These are phyloP conservation scores for Penicillium cinerascens DNA, from an alignment of 495 filamentous ascomycete species.

Conservation along the genomic window DNA sequence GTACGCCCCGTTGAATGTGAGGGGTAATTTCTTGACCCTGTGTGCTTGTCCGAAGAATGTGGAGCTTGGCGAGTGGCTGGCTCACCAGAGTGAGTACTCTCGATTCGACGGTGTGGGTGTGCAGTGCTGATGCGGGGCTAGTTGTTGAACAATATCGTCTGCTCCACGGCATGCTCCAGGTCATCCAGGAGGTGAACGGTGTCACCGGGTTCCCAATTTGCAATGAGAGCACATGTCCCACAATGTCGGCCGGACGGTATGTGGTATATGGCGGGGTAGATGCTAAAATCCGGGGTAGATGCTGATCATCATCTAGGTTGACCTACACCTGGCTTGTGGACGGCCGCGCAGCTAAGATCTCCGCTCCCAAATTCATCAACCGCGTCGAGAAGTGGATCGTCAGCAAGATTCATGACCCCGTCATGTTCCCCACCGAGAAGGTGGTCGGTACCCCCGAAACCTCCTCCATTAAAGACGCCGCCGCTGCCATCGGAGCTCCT, in stretches of 20 bases:
- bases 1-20: slow-evolving; percentile 82
- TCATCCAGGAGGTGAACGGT: slow-evolving; percentile 74
- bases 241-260: slow-evolving; percentile 88
- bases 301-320: slow-evolving; percentile 51
- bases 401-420: slow-evolving; percentile 81
- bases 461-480: slow-evolving; percentile 57
- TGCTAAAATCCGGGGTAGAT: slow-evolving; percentile 3
- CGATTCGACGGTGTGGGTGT: not conserved
- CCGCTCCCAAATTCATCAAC: slow-evolving; percentile 82
- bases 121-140: slow-evolving; percentile 35
- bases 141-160: slow-evolving; percentile 89
- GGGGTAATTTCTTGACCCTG: slow-evolving; percentile 93
- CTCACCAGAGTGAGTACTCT: slow-evolving; percentile 73
- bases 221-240: slow-evolving; percentile 77
- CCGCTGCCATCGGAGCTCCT: slow-evolving; percentile 45
- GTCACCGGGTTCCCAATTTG: slow-evolving; percentile 70
- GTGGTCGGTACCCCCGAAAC: slow-evolving; percentile 52
- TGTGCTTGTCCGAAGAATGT: slow-evolving; percentile 85
- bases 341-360: slow-evolving; percentile 57
- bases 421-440: slow-evolving; percentile 80
- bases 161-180: slow-evolving; percentile 76
- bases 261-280: slow-evolving; percentile 32
- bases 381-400: slow-evolving; percentile 92
- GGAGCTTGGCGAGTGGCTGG: slow-evolving; percentile 89
- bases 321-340: slow-evolving; percentile 82